Evolutionary conservation across 2,329 filamentous ascomycete genomes (phyloP).

Genomic region (Fusarium sp.): DNA sequence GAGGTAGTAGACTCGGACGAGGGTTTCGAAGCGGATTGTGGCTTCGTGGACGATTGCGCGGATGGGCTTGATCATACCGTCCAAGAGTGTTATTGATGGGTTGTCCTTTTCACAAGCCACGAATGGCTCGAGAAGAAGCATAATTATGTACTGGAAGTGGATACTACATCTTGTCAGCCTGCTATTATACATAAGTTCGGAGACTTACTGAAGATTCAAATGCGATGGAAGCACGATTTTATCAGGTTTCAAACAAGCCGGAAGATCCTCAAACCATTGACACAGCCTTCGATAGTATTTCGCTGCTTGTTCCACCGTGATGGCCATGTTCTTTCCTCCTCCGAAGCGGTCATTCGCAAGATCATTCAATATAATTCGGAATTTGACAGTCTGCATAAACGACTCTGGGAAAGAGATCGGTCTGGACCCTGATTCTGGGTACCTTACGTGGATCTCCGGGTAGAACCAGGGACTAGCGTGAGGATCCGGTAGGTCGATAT

Average conservation of each 20-base stretch:
- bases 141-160: background rate
- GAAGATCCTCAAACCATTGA: no score
- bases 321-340: accelerated
- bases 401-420: background rate
- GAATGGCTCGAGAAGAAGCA: background rate
- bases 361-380: background rate
- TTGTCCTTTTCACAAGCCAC: accelerated
- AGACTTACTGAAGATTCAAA: background rate
- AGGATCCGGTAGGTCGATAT: background rate
- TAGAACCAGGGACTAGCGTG: background rate
- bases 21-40: background rate
- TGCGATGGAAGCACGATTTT: background rate
- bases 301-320: background rate
- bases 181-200: no score
- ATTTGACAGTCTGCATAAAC: background rate
- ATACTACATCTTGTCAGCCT: background rate
- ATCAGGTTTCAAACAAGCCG: background rate
- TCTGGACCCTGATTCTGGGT: background rate
- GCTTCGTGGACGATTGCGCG: background rate
- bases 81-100: background rate
- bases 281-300: background rate
- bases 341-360: accelerated
- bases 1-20: background rate
- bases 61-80: background rate
- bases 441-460: background rate